Conservation (phyloP, 2,329 filamentous ascomycete species). For the Talaromyces verruculosus region DNA sequence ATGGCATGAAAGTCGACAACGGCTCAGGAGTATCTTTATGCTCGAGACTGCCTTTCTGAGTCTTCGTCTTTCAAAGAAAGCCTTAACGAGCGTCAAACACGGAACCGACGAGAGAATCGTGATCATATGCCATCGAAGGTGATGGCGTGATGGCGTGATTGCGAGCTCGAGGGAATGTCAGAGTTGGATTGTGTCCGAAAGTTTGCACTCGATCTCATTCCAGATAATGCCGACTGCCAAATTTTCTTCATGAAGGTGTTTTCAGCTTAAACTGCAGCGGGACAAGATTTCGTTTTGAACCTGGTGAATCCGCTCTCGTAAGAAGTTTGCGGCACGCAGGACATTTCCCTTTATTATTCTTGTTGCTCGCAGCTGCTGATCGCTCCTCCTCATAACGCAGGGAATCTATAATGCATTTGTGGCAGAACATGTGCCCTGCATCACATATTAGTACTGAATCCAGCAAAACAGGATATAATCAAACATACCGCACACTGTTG, state of each 20-base stretch:
- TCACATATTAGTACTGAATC: slow-evolving; percentile 17
- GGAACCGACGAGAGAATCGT: no score
- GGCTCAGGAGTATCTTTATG: not conserved
- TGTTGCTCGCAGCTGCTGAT: slow-evolving; percentile 35
- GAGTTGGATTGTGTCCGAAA: not conserved
- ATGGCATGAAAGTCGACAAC: not conserved
- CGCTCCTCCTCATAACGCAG: slow-evolving; percentile 57
- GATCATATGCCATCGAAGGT: not conserved
- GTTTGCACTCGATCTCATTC: not conserved
- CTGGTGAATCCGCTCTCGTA: slow-evolving; percentile 37
- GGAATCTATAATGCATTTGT: slow-evolving; percentile 62
- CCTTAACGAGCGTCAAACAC: not conserved
- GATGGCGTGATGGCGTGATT: not conserved
- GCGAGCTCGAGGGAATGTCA: not conserved
- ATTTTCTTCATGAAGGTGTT: slow-evolving; percentile 4
- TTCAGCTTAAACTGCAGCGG: slow-evolving; percentile 41
- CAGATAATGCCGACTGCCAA: not conserved
- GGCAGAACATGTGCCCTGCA: slow-evolving; percentile 63
- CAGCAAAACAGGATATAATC: not conserved
- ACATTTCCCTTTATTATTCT: slow-evolving; percentile 41
- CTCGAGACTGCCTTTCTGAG: not conserved
- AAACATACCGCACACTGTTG: slow-evolving; percentile 58
- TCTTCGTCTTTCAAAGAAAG: not conserved
- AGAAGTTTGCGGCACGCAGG: slow-evolving; percentile 48
- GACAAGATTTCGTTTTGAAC: slow-evolving; percentile 38